Evolutionary conservation across 305 asterid genomes (phyloP).

Genomic region (Coffea humblotiana): DNA sequence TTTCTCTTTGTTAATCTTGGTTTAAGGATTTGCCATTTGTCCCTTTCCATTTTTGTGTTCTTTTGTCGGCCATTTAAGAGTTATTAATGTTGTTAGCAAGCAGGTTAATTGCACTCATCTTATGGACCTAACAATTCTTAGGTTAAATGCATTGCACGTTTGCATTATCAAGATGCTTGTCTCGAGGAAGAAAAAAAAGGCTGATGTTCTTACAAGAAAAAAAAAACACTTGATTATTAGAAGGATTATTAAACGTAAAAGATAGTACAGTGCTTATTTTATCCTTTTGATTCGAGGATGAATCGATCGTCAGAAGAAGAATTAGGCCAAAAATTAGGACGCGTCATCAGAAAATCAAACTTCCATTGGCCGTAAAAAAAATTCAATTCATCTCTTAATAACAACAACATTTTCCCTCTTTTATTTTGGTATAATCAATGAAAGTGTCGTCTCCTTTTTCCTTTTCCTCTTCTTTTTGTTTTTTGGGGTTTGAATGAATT

Average conservation of each 20-base stretch:
- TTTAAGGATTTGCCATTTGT: conserved; percentile 2
- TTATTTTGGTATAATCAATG: background rate
- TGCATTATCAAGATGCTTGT: conserved; percentile 1
- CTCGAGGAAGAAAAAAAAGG: background rate
- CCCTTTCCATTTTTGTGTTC: conserved; percentile 5
- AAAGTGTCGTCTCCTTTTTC: background rate
- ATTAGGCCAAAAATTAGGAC: no score
- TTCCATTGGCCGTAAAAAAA: no score
- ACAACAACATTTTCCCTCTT: background rate
- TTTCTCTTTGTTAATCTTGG: conserved; percentile 4
- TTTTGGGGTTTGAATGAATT: no score
- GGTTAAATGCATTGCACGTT: conserved; percentile 1
- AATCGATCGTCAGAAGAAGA: no score
- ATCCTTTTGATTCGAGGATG: no score
- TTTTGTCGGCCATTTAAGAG: conserved; percentile 18
- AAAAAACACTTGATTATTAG: background rate
- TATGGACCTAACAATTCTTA: background rate
- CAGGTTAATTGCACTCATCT: background rate
- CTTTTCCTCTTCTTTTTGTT: background rate
- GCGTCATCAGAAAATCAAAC: no score
- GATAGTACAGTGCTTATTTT: no score
- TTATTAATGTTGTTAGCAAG: background rate
- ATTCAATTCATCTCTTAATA: background rate
- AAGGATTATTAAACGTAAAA: background rate
- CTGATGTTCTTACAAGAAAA: background rate